phyloP scores from a whole-genome alignment of 805 yeast genomes.

The Scheffersomyces coipomensis region DNA sequence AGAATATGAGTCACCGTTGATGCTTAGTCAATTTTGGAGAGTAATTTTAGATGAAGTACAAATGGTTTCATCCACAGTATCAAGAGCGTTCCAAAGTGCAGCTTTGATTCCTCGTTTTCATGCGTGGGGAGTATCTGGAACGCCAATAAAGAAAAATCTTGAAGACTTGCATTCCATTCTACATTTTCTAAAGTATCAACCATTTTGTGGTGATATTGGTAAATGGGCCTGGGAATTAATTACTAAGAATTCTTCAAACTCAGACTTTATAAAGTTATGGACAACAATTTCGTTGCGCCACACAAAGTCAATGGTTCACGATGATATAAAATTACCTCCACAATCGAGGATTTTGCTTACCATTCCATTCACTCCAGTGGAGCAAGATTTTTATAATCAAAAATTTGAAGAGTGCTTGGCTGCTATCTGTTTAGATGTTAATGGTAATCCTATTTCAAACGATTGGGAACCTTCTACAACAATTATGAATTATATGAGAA shows the following conservation, averaged over 20 bases:
- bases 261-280: constrained; percentile 48
- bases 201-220: constrained; percentile 52
- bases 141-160: constrained; percentile 72
- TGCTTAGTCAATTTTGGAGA: constrained; percentile 83
- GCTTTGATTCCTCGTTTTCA: constrained; percentile 78
- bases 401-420: constrained; percentile 57
- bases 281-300: constrained; percentile 64
- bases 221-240: constrained; percentile 40
- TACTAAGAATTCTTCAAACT: constrained; percentile 10
- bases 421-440: constrained; percentile 53
- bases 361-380: constrained; percentile 77
- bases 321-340: constrained; percentile 74
- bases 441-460: constrained; percentile 47
- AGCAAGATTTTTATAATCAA: constrained; percentile 77
- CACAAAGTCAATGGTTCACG: constrained; percentile 77
- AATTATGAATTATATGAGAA: constrained; percentile 49
- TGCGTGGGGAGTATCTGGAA: constrained; percentile 97
- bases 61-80: constrained; percentile 73
- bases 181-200: constrained; percentile 63
- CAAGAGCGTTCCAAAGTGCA: constrained; percentile 80
- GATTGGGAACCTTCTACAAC: constrained; percentile 48
- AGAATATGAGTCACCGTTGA: constrained; percentile 79
- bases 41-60: constrained; percentile 93
- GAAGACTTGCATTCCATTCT: constrained; percentile 71
- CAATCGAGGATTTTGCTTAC: constrained; percentile 71